phyloP scores from a whole-genome alignment of 495 filamentous ascomycete species.

The Penicillium coffeae region DNA sequence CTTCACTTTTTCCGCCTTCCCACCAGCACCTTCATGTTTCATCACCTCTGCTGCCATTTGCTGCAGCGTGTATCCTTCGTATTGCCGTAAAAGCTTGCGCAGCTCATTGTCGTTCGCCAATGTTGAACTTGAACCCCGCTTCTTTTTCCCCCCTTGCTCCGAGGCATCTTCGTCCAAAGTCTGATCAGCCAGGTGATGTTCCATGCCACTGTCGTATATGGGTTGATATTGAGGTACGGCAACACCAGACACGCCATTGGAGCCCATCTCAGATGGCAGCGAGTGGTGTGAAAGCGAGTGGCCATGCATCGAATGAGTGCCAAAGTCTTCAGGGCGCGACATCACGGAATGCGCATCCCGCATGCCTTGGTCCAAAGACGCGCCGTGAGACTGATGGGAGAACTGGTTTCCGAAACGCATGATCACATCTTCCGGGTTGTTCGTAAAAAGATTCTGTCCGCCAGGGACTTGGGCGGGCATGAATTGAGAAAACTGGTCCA shows the following conservation, averaged over 20 bases:
- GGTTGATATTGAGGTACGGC: conserved; percentile 53
- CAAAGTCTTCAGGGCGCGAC: conserved; percentile 42
- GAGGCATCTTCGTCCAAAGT: conserved; percentile 61
- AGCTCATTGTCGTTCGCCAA: conserved; percentile 90
- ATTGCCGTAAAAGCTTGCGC: conserved; percentile 73
- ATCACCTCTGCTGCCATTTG: conserved; percentile 81
- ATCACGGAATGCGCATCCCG: conserved; percentile 48
- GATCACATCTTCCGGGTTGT: conserved; percentile 62
- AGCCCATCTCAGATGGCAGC: conserved; percentile 26
- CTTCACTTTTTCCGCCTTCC: conserved; percentile 85
- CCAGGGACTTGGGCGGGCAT: conserved; percentile 52
- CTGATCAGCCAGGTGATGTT: conserved; percentile 61
- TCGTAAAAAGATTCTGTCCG: conserved; percentile 45
- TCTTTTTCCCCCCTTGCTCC: conserved; percentile 59
- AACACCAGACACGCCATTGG: conserved; percentile 26
- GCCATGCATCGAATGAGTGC: conserved; percentile 47
- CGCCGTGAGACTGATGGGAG: conserved; percentile 49
- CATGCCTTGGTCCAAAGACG: conserved; percentile 48
- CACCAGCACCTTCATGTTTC: conserved; percentile 64
- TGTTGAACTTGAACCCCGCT: conserved; percentile 64
- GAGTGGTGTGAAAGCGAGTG: conserved; percentile 41
- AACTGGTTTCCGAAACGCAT: conserved; percentile 55
- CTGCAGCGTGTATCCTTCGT: conserved; percentile 67
- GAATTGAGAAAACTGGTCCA: conserved; percentile 47
- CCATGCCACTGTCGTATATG: conserved; percentile 60